Evolutionary conservation across 441 rosid genomes (phyloP).

Genomic region (Adansonia gregorii): DNA sequence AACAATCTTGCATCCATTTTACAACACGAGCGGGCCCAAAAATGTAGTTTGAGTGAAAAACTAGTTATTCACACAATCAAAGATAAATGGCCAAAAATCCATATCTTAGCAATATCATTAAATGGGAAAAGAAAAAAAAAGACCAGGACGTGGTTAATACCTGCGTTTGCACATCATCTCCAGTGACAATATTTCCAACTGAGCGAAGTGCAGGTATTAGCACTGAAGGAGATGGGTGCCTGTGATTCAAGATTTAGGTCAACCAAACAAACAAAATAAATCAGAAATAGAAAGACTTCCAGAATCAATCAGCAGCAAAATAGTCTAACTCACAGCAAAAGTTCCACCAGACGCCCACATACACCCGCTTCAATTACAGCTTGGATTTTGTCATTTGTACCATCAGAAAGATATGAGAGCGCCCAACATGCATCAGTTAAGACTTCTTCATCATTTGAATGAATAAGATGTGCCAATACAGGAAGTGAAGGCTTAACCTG

Average conservation of each 20-base stretch:
- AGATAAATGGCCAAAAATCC: neutral
- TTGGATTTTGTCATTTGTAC: conserved; percentile 87
- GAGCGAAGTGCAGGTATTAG: conserved; percentile 87
- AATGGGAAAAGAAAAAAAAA: neutral
- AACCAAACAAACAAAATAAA: neutral
- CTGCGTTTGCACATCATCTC: conserved; percentile 91
- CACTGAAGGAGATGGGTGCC: conserved; percentile 86
- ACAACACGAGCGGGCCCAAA: neutral
- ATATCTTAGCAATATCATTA: neutral
- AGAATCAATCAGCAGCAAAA: neutral
- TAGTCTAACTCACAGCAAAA: conserved; percentile 56
- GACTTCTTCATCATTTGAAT: conserved; percentile 86
- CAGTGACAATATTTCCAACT: conserved; percentile 85
- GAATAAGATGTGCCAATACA: conserved; percentile 65
- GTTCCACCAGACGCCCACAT: conserved; percentile 72
- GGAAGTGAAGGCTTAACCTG: conserved; percentile 90
- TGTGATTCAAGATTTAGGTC: conserved; percentile 28
- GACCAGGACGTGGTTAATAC: conserved; percentile 34
- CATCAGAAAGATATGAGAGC: conserved; percentile 89
- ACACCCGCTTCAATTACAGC: conserved; percentile 78
- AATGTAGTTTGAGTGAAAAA: neutral
- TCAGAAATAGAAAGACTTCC: neutral
- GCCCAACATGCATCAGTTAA: conserved; percentile 97
- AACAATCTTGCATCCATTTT: neutral
- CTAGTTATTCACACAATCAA: neutral